phyloP scores from a whole-genome alignment of 2,329 filamentous ascomycete species.

The Fusarium pininemorale region DNA sequence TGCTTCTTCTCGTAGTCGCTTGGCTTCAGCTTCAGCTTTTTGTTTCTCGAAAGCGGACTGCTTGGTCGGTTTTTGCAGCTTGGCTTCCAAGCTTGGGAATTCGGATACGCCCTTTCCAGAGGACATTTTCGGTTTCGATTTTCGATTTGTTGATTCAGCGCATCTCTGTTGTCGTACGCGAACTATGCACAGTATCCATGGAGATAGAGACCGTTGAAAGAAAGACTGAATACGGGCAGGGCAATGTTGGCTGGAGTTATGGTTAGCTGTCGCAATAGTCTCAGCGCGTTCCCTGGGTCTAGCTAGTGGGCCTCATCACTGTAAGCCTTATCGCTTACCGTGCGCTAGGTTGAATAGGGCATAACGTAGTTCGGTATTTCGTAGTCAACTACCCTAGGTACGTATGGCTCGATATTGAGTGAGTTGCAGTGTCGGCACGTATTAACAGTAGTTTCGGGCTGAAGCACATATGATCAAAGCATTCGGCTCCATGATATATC shows the following conservation, averaged over 20 bases:
- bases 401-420: not conserved
- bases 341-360: not conserved
- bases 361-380: not conserved
- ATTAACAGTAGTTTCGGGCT: not conserved
- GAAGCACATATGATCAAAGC: too few species aligned
- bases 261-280: slow-evolving; percentile 6
- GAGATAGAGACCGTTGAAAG: not conserved
- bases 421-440: not conserved
- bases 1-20: slow-evolving; percentile 82
- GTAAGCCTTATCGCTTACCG: not conserved
- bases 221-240: not conserved
- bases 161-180: slow-evolving; percentile 15
- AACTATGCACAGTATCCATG: not conserved
- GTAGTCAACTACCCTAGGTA: not conserved
- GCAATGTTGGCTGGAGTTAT: not conserved
- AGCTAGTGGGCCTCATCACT: not conserved
- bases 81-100: slow-evolving; percentile 79
- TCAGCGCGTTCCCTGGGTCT: not conserved
- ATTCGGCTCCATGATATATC: too few species aligned
- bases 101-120: slow-evolving; percentile 58
- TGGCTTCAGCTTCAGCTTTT: slow-evolving; percentile 88
- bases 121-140: slow-evolving; percentile 52
- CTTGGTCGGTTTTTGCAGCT: slow-evolving; percentile 81
- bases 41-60: slow-evolving; percentile 90
- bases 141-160: not conserved